phyloP scores from a whole-genome alignment of 768 basidiomycete genomes.

The Leucosporidium yakuticum region DNA sequence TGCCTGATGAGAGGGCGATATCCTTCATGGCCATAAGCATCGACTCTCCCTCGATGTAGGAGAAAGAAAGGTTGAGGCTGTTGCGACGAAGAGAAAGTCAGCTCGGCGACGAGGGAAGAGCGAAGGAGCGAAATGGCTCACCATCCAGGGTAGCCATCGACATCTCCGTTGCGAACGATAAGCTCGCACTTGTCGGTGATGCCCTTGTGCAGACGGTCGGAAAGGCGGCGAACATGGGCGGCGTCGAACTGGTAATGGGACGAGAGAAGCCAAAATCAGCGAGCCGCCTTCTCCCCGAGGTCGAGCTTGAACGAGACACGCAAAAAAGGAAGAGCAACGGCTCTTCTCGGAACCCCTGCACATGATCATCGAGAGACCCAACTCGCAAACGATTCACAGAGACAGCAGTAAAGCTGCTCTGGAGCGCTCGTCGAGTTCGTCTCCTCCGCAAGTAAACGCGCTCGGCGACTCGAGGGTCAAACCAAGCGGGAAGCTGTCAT shows the following conservation, averaged over 20 bases:
- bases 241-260: constrained; percentile 64
- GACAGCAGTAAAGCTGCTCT: too few species aligned
- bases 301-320: not conserved
- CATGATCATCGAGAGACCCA: constrained; percentile 52
- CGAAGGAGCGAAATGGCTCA: constrained; percentile 8
- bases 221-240: constrained; percentile 62
- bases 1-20: constrained; percentile 93
- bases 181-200: constrained; percentile 80
- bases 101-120: too few species aligned
- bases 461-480: not conserved
- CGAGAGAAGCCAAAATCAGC: not conserved
- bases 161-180: constrained; percentile 90
- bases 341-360: constrained; percentile 85
- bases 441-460: not conserved
- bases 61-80: constrained; percentile 78
- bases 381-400: not conserved
- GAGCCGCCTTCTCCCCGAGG: not conserved
- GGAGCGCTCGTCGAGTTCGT: too few species aligned
- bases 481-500: constrained; percentile 13
- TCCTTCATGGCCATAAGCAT: constrained; percentile 98
- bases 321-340: not conserved
- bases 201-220: constrained; percentile 70
- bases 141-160: constrained; percentile 87
- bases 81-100: too few species aligned
- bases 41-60: constrained; percentile 95